Conservation (phyloP, 2,329 filamentous ascomycete species). For the Fusarium sp. region DNA sequence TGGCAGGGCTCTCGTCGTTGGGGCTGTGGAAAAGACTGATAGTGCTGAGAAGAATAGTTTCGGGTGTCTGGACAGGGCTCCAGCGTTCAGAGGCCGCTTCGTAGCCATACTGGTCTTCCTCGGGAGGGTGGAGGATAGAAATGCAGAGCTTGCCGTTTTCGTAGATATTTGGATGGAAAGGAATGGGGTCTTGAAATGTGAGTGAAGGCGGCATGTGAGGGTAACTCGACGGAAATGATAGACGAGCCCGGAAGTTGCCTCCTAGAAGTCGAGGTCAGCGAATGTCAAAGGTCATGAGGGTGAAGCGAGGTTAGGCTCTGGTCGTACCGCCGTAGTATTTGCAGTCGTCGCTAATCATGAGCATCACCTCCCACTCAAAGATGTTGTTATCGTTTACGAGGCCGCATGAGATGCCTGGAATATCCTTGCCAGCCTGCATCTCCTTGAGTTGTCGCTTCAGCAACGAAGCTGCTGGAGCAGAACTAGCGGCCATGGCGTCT, state of each 20-base stretch:
- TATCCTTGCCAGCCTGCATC: constrained; percentile 90
- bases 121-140: constrained; percentile 93
- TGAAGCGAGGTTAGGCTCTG: background rate
- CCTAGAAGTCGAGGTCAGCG: constrained; percentile 60
- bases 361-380: constrained; percentile 98
- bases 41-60: constrained; percentile 91
- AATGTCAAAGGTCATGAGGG: background rate
- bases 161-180: constrained; percentile 97
- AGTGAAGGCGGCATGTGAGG: constrained; percentile 89
- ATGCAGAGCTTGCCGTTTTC: constrained; percentile 90
- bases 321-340: constrained; percentile 88
- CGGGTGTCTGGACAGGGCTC: constrained; percentile 93
- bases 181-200: constrained; percentile 83
- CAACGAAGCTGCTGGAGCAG: constrained; percentile 73
- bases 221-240: constrained; percentile 86
- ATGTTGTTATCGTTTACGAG: constrained; percentile 86
- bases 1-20: constrained; percentile 95
- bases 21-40: constrained; percentile 92
- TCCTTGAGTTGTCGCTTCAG: constrained; percentile 89
- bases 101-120: constrained; percentile 94
- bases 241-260: constrained; percentile 87
- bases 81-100: constrained; percentile 90
- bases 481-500: constrained; percentile 36
- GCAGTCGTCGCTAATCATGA: constrained; percentile 96
- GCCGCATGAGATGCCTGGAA: constrained; percentile 93